phyloP scores from a whole-genome alignment of 2,329 filamentous ascomycete genomes.

The Cladosporium sphaerospermum region DNA sequence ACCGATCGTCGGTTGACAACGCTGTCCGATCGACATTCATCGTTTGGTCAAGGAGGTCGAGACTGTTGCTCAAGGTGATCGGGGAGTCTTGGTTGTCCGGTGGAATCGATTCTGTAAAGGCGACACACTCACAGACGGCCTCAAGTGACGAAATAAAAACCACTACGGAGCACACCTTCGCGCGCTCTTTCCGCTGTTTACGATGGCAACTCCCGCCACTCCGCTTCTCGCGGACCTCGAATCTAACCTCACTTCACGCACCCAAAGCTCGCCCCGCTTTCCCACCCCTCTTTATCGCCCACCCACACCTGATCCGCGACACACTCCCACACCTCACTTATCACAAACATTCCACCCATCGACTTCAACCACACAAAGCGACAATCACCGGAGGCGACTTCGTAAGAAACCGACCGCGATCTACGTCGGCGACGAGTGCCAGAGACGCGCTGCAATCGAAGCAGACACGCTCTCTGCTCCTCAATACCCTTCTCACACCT shows the following conservation, averaged over 20 bases:
- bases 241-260: slow-evolving; percentile 7
- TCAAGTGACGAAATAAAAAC: no score
- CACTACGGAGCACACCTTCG: background rate
- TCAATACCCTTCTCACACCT: background rate
- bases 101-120: no score
- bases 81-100: no score
- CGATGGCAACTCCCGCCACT: slow-evolving; percentile 5
- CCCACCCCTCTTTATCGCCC: background rate
- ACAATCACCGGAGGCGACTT: background rate
- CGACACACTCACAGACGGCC: no score
- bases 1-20: no score
- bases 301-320: slow-evolving; percentile 11
- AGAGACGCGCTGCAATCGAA: background rate
- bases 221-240: slow-evolving; percentile 5
- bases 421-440: slow-evolving; percentile 1
- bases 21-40: no score
- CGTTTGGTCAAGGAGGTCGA: no score
- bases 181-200: background rate
- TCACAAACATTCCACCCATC: background rate
- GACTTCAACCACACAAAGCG: background rate
- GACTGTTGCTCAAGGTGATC: no score
- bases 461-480: background rate
- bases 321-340: slow-evolving; percentile 6
- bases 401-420: slow-evolving; percentile 10
- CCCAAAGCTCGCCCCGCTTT: background rate